Conservation (phyloP, 768 basidiomycete species). For the Termitomyces sp. region DNA sequence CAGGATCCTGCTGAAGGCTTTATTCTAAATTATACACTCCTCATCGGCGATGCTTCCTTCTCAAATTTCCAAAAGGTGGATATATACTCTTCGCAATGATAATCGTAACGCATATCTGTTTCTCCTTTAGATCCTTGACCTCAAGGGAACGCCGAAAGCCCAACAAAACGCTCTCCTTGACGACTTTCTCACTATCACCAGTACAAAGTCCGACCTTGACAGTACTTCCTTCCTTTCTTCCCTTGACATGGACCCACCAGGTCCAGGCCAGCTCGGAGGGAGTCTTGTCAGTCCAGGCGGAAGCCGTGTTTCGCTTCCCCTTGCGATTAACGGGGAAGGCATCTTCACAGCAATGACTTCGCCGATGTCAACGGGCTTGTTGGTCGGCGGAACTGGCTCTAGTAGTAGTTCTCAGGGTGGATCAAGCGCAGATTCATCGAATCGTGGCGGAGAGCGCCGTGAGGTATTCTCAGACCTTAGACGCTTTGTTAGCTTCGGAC, state of each 20-base stretch:
- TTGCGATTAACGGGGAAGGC: slow-evolving; percentile 39
- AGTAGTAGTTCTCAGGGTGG: slow-evolving; percentile 24
- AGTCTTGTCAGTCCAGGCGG: slow-evolving; percentile 61
- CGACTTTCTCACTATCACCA: slow-evolving; percentile 87
- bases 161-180: slow-evolving; percentile 90
- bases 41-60: slow-evolving; percentile 93
- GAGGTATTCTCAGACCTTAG: slow-evolving; percentile 88
- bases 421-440: slow-evolving; percentile 38
- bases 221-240: slow-evolving; percentile 89
- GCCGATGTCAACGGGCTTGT: slow-evolving; percentile 59
- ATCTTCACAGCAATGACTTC: slow-evolving; percentile 55
- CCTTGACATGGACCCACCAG: slow-evolving; percentile 91
- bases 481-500: slow-evolving; percentile 84
- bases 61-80: slow-evolving; percentile 96
- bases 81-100: neutral
- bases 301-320: slow-evolving; percentile 54
- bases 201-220: slow-evolving; percentile 84
- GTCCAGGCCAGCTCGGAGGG: slow-evolving; percentile 38
- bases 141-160: slow-evolving; percentile 85
- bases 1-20: slow-evolving; percentile 93
- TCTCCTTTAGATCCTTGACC: slow-evolving; percentile 74
- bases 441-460: slow-evolving; percentile 46
- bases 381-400: slow-evolving; percentile 26
- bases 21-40: slow-evolving; percentile 90
- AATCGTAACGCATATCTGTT: neutral